These are phyloP conservation scores for Tylopilus rubrobrunneus DNA, from an alignment of 768 basidiomycete genomes.

Conservation along the genomic window DNA sequence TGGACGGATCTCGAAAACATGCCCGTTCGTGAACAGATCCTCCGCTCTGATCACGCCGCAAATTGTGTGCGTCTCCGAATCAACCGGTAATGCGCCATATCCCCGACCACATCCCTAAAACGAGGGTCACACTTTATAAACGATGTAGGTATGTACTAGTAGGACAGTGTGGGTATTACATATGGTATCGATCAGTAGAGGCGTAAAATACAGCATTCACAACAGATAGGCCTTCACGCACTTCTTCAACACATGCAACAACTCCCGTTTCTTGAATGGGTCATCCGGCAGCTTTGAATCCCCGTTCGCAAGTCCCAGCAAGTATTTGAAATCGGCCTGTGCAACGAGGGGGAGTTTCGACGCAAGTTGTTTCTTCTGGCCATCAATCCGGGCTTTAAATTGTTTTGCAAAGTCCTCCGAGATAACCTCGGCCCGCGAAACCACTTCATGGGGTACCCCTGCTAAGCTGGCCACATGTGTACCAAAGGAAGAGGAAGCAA, in stretches of 20 bases:
- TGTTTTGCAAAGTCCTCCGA: constrained; percentile 84
- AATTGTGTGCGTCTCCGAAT: constrained; percentile 11
- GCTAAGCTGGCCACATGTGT: constrained; percentile 95
- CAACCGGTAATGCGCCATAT: neutral
- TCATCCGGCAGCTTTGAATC: constrained; percentile 51
- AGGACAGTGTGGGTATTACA: neutral
- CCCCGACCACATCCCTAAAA: neutral
- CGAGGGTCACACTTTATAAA: no score
- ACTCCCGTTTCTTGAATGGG: constrained; percentile 46
- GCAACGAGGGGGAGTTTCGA: constrained; percentile 69
- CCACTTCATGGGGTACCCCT: constrained; percentile 82
- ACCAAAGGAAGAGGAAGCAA: constrained; percentile 86
- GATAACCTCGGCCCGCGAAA: constrained; percentile 82
- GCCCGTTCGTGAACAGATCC: constrained; percentile 11
- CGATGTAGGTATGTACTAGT: constrained; percentile 8
- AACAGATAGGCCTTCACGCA: constrained; percentile 30
- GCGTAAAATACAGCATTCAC: constrained; percentile 12
- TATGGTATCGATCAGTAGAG: neutral
- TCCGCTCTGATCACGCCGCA: constrained; percentile 17
- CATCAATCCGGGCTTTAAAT: constrained; percentile 77
- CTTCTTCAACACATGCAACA: constrained; percentile 51
- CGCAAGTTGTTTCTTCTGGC: constrained; percentile 47
- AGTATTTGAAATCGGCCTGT: constrained; percentile 88
- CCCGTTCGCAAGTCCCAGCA: constrained; percentile 60
- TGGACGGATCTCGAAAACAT: constrained; percentile 61